Evolutionary conservation across 148 eudicot species (phyloP).

Genomic region (Persicaria maculosa): DNA sequence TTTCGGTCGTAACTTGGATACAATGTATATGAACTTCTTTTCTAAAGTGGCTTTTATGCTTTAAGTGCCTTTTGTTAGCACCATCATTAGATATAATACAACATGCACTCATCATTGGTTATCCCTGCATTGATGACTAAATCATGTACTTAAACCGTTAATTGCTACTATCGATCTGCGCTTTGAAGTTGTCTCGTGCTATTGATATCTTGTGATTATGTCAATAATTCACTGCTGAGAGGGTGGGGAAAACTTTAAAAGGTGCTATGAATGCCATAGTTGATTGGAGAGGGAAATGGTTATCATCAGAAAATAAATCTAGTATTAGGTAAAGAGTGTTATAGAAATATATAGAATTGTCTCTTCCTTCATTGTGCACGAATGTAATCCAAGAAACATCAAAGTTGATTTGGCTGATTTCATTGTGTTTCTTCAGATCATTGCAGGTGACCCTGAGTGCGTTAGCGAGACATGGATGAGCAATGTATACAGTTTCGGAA

Average conservation of each 20-base stretch:
- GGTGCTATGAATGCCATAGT: neutral
- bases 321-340: neutral
- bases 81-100: slow-evolving; percentile 1
- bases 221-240: neutral
- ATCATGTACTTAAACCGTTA: neutral
- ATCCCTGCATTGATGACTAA: neutral
- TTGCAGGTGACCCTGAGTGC: slow-evolving; percentile 85
- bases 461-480: slow-evolving; percentile 95
- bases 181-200: neutral
- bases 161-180: neutral
- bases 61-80: neutral
- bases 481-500: slow-evolving; percentile 82
- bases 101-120: slow-evolving; percentile 5
- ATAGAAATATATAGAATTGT: neutral
- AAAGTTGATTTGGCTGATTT: neutral
- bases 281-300: neutral
- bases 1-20: neutral
- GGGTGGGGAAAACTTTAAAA: neutral
- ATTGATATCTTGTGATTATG: neutral
- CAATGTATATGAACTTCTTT: neutral
- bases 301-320: neutral
- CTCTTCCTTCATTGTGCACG: neutral
- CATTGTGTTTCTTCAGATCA: slow-evolving; percentile 48
- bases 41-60: slow-evolving; percentile 11
- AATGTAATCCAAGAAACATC: neutral